Evolutionary conservation across 768 basidiomycete species (phyloP).

Genomic region (Agrocybe praecox): DNA sequence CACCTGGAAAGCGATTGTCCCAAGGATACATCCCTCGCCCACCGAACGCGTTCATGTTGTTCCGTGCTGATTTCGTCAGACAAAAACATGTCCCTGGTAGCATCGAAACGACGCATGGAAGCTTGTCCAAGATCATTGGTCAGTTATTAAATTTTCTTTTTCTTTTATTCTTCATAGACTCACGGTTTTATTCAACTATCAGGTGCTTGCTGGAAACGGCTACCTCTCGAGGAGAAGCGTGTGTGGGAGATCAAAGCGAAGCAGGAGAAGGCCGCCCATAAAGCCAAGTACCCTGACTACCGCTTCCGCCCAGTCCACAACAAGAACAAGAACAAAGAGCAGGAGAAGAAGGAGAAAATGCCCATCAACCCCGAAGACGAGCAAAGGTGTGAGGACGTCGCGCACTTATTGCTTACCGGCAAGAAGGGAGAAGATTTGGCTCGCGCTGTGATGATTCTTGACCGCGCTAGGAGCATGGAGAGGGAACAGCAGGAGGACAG

Average conservation of each 20-base stretch:
- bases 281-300: slow-evolving; percentile 68
- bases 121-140: slow-evolving; percentile 75
- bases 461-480: slow-evolving; percentile 30
- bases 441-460: slow-evolving; percentile 57
- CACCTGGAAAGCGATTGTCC: slow-evolving; percentile 19
- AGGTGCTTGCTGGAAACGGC: slow-evolving; percentile 76
- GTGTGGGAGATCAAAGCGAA: slow-evolving; percentile 76
- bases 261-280: slow-evolving; percentile 73
- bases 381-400: slow-evolving; percentile 70
- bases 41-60: slow-evolving; percentile 86
- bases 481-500: slow-evolving; percentile 15
- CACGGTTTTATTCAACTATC: slow-evolving; percentile 9
- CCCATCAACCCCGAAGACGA: slow-evolving; percentile 52
- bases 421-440: slow-evolving; percentile 74
- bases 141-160: slow-evolving; percentile 18
- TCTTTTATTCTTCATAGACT: not conserved
- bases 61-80: slow-evolving; percentile 80
- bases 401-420: slow-evolving; percentile 63
- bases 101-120: slow-evolving; percentile 75
- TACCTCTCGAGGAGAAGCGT: slow-evolving; percentile 73
- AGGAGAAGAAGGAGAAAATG: slow-evolving; percentile 29
- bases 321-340: slow-evolving; percentile 37
- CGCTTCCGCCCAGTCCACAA: slow-evolving; percentile 58
- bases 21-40: slow-evolving; percentile 76
- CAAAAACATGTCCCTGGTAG: slow-evolving; percentile 78